A percentile compares a stretch with the other conserved stretches of the same genome.
phyloP scores from a whole-genome alignment of 352 stramenopile species.

The Pythium utonaiense region DNA sequence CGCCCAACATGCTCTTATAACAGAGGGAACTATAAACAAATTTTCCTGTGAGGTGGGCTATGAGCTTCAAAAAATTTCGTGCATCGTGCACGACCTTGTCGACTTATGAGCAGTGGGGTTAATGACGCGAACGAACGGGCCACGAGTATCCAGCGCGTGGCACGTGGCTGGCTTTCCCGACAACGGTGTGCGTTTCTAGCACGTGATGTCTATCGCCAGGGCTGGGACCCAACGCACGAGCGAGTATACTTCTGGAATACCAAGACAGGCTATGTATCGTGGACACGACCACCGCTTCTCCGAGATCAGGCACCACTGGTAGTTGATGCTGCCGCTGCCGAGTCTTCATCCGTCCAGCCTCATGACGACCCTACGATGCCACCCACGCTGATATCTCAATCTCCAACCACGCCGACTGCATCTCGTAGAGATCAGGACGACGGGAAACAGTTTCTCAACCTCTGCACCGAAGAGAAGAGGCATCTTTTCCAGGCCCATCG shows the following conservation, averaged over 20 bases:
- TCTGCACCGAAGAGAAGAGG: conserved; percentile 6
- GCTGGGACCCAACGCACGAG: neutral
- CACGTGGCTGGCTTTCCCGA: conserved; percentile 4
- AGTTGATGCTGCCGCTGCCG: neutral
- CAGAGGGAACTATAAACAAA: too few species aligned
- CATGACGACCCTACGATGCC: neutral
- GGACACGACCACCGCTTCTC: neutral
- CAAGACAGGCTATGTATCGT: neutral
- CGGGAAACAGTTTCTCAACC: neutral
- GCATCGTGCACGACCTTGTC: neutral
- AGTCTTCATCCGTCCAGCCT: too few species aligned
- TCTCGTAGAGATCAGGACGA: neutral
- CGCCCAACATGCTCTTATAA: too few species aligned
- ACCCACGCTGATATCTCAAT: neutral
- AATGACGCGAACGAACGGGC: neutral
- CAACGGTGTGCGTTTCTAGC: neutral
- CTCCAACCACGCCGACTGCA: neutral
- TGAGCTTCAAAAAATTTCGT: too few species aligned
- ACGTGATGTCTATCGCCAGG: neutral
- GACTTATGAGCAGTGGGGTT: too few species aligned
- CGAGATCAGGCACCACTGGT: neutral
- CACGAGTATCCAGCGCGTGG: neutral
- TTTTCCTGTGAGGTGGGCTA: too few species aligned
- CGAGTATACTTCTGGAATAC: neutral
- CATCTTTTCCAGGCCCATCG: conserved; percentile 4